Conservation (phyloP, 2,329 filamentous ascomycete genomes). For the Colletotrichum sp. region DNA sequence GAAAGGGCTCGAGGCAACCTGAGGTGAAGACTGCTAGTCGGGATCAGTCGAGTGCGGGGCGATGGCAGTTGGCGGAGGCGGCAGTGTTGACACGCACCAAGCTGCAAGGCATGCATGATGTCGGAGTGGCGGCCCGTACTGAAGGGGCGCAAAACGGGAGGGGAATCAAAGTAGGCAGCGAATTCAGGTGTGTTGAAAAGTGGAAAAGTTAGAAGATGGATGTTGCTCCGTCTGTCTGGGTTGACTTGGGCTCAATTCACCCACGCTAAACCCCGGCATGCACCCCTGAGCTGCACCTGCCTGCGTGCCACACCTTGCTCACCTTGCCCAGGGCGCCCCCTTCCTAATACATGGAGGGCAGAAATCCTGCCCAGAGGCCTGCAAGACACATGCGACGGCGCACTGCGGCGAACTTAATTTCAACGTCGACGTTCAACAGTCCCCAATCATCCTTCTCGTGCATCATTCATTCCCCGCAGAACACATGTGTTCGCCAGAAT, state of each 20-base stretch:
- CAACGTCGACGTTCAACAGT: neutral
- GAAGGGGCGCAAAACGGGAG: no score
- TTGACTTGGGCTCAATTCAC: no score
- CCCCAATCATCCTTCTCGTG: neutral
- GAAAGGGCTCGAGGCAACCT: neutral
- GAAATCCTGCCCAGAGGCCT: neutral
- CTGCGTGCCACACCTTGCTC: neutral
- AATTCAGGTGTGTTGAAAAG: neutral
- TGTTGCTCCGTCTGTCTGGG: neutral
- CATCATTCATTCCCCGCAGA: neutral
- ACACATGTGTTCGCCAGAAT: neutral
- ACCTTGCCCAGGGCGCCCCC: neutral
- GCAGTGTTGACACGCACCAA: neutral
- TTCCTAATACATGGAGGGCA: neutral
- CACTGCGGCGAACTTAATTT: neutral
- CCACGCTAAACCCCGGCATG: neutral
- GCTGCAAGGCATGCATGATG: neutral
- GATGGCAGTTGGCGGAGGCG: neutral
- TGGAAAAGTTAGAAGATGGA: neutral
- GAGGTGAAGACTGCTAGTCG: neutral
- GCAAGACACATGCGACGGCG: neutral
- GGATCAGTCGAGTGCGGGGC: neutral
- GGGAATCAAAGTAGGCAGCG: neutral
- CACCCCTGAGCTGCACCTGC: neutral
- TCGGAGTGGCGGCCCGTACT: neutral